Conservation (phyloP, 768 basidiomycete genomes). For the Phaeolepiota aurea region DNA sequence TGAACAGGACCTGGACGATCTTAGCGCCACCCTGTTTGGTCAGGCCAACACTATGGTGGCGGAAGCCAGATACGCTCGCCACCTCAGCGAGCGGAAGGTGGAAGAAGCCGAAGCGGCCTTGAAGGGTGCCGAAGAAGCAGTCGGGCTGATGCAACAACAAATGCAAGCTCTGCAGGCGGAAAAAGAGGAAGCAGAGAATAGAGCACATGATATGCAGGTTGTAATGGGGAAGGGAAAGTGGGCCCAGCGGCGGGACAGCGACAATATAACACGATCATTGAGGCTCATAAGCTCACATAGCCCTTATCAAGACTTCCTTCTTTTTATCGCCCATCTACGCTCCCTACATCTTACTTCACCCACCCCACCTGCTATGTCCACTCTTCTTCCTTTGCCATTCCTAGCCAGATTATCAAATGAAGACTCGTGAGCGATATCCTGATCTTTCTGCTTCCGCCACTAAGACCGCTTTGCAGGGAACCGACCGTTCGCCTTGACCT, state of each 20-base stretch:
- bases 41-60: conserved; percentile 99
- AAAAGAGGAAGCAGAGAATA: conserved; percentile 52
- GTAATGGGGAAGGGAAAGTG: conserved; percentile 66
- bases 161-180: conserved; percentile 70
- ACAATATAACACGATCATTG: conserved; percentile 20
- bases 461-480: conserved; percentile 44
- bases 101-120: conserved; percentile 71
- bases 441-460: conserved; percentile 7
- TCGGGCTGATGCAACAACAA: conserved; percentile 75
- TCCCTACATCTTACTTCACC: conserved; percentile 53
- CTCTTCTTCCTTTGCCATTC: conserved; percentile 74
- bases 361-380: conserved; percentile 58
- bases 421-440: conserved; percentile 62
- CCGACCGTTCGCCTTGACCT: conserved; percentile 87
- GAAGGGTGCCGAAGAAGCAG: conserved; percentile 79
- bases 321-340: conserved; percentile 73
- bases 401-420: conserved; percentile 67
- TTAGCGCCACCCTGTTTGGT: conserved; percentile 82
- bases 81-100: conserved; percentile 64
- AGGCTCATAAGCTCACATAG: conserved; percentile 59
- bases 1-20: conserved; percentile 91
- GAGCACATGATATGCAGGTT: conserved; percentile 37
- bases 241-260: conserved; percentile 33
- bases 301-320: conserved; percentile 74
- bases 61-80: conserved; percentile 67